These are phyloP conservation scores for Rhodotorula sp. DNA, from an alignment of 1,284 basidiomycete genomes.

Conservation along the genomic window DNA sequence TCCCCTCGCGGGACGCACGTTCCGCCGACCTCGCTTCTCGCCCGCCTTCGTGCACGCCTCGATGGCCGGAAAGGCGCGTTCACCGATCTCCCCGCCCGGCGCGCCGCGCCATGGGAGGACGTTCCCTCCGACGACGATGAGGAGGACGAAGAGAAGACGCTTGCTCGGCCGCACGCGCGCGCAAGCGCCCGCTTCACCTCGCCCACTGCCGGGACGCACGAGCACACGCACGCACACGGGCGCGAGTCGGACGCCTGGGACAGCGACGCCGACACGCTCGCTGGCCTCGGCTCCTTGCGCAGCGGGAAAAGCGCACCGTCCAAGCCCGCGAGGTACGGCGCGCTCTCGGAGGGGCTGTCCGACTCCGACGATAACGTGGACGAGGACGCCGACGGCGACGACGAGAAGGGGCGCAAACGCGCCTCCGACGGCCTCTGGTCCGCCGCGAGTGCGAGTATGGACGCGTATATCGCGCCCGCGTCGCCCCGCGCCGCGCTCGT, in stretches of 20 bases:
- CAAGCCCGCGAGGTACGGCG: constrained; percentile 19
- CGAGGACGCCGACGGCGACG: background rate
- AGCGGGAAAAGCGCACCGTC: background rate
- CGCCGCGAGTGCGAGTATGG: background rate
- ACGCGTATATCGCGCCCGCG: background rate
- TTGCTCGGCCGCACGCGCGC: background rate
- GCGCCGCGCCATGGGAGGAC: constrained; percentile 23
- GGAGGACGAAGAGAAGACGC: constrained; percentile 3
- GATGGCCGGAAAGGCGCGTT: background rate
- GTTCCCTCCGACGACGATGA: constrained; percentile 2
- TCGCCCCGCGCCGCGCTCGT: background rate
- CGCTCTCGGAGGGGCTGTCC: background rate
- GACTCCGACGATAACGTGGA: constrained; percentile 5
- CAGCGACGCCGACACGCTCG: constrained; percentile 15
- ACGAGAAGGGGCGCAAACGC: too few species aligned
- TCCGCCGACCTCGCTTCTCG: background rate
- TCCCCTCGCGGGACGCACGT: constrained; percentile 6
- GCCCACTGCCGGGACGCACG: too few species aligned
- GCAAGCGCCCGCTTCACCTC: too few species aligned
- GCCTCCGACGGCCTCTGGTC: background rate
- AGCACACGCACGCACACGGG: background rate
- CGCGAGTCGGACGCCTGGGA: constrained; percentile 10
- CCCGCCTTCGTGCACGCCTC: background rate
- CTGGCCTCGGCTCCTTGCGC: background rate
- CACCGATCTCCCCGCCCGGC: background rate